These are phyloP conservation scores for Lachnellula arida DNA, from an alignment of 2,329 filamentous ascomycete species.

Conservation along the genomic window DNA sequence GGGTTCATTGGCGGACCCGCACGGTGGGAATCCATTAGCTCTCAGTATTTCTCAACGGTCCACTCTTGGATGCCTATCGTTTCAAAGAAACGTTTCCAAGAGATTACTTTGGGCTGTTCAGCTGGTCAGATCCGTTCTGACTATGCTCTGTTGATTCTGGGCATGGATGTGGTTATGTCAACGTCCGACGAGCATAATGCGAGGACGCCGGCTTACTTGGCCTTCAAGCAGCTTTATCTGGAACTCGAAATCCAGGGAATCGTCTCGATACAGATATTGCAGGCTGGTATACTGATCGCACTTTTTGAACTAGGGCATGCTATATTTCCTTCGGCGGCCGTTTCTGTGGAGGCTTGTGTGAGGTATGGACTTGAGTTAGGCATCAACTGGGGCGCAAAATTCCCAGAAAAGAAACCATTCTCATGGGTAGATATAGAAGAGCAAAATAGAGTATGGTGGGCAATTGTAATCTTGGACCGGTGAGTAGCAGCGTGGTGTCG, in stretches of 20 bases:
- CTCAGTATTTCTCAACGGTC: slow-evolving; percentile 9
- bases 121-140: slow-evolving; percentile 37
- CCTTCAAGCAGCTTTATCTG: slow-evolving; percentile 36
- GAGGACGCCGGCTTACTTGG: slow-evolving; percentile 35
- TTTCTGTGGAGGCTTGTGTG: slow-evolving; percentile 38
- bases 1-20: slow-evolving; percentile 4
- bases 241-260: slow-evolving; percentile 38
- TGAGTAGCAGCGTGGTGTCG: slow-evolving; percentile 9
- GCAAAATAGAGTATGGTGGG: slow-evolving; percentile 42
- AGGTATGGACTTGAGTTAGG: slow-evolving; percentile 39
- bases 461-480: slow-evolving; percentile 40
- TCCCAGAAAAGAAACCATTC: slow-evolving; percentile 19
- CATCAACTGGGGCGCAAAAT: slow-evolving; percentile 28
- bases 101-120: slow-evolving; percentile 28
- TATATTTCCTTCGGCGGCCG: slow-evolving; percentile 43
- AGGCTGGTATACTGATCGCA: slow-evolving; percentile 39
- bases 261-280: slow-evolving; percentile 38
- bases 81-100: slow-evolving; percentile 17
- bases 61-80: slow-evolving; percentile 19
- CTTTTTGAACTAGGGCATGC: slow-evolving; percentile 42
- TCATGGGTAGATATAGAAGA: slow-evolving; percentile 44
- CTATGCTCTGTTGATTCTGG: slow-evolving; percentile 39
- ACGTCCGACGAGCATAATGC: slow-evolving; percentile 24
- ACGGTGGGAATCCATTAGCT: slow-evolving; percentile 17
- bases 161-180: slow-evolving; percentile 38